Evolutionary conservation across 2,329 filamentous ascomycete species (phyloP), one percentile per base, ranked within the genome.

Genomic region (Bisporella sp.): DNA sequence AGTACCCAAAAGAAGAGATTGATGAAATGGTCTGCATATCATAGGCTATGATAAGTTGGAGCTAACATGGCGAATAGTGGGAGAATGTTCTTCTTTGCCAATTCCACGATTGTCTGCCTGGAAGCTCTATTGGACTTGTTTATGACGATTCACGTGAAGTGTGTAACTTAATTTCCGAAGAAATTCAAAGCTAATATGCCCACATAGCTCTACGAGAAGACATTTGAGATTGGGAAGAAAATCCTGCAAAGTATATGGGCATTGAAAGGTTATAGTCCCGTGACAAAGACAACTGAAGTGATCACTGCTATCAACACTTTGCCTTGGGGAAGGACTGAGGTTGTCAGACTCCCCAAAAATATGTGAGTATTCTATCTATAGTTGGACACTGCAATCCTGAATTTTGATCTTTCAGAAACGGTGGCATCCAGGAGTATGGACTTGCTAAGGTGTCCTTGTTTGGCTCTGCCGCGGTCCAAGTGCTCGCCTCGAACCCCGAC

Each of bases 101-200:
- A 55, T 86, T 86, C 70, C 82, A 86, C 51, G 82, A 86, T 57
- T 85, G 82, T 58, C 66, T 86, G 46, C 82, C 82, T 0, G 82
- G 82, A 31, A 84, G 79, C 55, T 78, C 74, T 4, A 85, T 86
- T 52, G 79, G 84, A 58, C 84, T 85, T 80, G 84, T 80, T 64
- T 85, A 85, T 56, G 78, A 83, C 59, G 82, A 86, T 57, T 83
- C 81, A 0, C 78, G 83, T 58, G 71, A 80, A 62, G 71, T 73
- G 59, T 45, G 65, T 56, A 28, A 49, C 31, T 50, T 32, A 31
- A 30, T 28, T 21, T 21, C 30, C 21, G 9, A 45, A 31, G 41
- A 21, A 21, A 42, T 4, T n/a, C 41, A 11, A 42, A 42, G 29
- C 11, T 21, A n/a, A 42, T n/a, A 8, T 32, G 43, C 29, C 21